Conservation (phyloP, 2,329 filamentous ascomycete species). For the Colletotrichum tanaceti region DNA sequence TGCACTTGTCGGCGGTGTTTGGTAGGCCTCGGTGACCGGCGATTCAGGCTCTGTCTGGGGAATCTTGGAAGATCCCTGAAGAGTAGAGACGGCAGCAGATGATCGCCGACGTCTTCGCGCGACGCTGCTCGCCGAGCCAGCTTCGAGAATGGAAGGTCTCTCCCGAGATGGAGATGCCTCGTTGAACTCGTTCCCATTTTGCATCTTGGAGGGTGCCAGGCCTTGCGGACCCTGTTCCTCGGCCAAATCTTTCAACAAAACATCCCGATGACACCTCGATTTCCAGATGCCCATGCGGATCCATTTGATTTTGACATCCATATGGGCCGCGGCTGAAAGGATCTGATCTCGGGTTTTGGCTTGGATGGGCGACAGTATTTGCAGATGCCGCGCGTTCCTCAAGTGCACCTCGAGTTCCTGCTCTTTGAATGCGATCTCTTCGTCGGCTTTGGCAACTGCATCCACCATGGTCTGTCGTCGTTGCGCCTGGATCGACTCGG, state of each 20-base stretch:
- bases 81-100: conserved; percentile 33
- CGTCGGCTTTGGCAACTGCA: conserved; percentile 85
- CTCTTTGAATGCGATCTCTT: conserved; percentile 77
- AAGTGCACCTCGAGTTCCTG: conserved; percentile 85
- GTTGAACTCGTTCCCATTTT: conserved; percentile 27
- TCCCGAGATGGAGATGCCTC: conserved; percentile 34
- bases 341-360: conserved; percentile 89
- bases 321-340: conserved; percentile 83
- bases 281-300: conserved; percentile 94
- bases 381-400: conserved; percentile 89
- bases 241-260: conserved; percentile 85
- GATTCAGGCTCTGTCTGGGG: conserved; percentile 52
- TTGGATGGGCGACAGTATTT: conserved; percentile 89
- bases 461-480: conserved; percentile 84
- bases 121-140: conserved; percentile 22
- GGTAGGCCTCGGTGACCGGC: conserved; percentile 58
- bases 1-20: conserved; percentile 60
- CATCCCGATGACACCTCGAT: conserved; percentile 89
- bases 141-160: conserved; percentile 24
- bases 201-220: conserved; percentile 11
- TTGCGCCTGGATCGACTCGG: conserved; percentile 85
- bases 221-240: conserved; percentile 61
- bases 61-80: conserved; percentile 23
- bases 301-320: conserved; percentile 93
- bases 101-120: conserved; percentile 33